Base-by-base conservation (phyloP, 495 filamentous ascomycete genomes). In the Neurospora sp. region DNA sequence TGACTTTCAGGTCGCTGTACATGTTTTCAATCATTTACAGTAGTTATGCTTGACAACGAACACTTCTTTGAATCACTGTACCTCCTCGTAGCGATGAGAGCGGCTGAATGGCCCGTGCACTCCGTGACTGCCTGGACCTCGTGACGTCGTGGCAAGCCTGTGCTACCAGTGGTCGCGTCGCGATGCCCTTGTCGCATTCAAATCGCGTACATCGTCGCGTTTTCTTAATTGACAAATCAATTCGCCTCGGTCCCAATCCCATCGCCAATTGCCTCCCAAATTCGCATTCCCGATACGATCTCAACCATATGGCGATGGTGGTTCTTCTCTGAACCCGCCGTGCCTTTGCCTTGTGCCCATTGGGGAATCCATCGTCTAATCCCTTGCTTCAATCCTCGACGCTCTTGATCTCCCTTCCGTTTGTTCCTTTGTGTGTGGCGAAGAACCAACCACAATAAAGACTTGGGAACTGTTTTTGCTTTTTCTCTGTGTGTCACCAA, bases 81-180 rank as follows among this genome's bases (percentile, higher is more conserved):
- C 16, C 53, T 16, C 35, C 5, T 31, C 47, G 6, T 18, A 16
- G 22, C 27, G 22, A 14, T 61, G 45, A 61, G 47, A 14, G n/a
- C 20, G 45, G 16, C 20, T 35, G 12, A 1, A 16, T 61, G 53
- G 53, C 22, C 2, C 53, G 53, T 61, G 53, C 53, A 12, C 53
- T 12, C 12, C 2, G 22, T 31, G 22, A 38, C 39, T 27, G 53
- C 9, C 35, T 8, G 31, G 31, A 74, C 38, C 77, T 65, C 78
- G 78, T 80, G 78, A 80, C 75, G 61, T 74, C 78, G 78, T 74
- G 77, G 53, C 38, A 65, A 65, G 14, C 37, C 45, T 38, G 53
- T 65, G 59, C 53, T 72, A 22, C 20, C 69, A 37, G 38, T 65
- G 40, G 40, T 69, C 73, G 74, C 73, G 74, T 75, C 65, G 59